Conservation (phyloP, 352 stramenopile genomes). For the Phytopythium chamaehyphon region DNA sequence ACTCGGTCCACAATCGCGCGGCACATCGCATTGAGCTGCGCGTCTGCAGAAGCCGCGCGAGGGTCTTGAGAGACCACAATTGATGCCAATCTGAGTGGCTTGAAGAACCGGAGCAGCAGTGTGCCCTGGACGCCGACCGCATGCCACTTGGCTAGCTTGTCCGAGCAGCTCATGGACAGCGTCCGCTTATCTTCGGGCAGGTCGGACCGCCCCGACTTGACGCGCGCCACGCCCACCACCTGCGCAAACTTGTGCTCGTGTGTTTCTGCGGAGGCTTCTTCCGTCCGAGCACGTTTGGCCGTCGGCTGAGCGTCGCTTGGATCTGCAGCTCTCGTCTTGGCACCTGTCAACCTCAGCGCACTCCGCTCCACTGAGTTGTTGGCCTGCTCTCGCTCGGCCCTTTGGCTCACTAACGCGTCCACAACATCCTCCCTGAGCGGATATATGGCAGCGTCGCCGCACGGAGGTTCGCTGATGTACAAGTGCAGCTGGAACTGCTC, state of each 20-base stretch:
- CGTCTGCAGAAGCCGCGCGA: conserved; percentile 20
- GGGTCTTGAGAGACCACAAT: conserved; percentile 47
- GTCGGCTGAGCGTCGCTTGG: conserved; percentile 7
- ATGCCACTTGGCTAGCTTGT: conserved; percentile 91
- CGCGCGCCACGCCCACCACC: conserved; percentile 65
- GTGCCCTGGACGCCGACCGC: conserved; percentile 78
- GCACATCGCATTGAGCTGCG: conserved; percentile 41
- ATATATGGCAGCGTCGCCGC: conserved; percentile 94
- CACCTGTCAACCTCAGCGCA: conserved; percentile 58
- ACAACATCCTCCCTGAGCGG: conserved; percentile 68
- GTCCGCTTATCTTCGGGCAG: conserved; percentile 81
- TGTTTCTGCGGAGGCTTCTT: neutral
- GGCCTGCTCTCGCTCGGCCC: conserved; percentile 15
- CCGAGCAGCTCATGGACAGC: conserved; percentile 91
- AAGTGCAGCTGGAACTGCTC: conserved; percentile 77
- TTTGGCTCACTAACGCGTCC: conserved; percentile 46
- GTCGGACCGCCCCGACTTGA: conserved; percentile 92
- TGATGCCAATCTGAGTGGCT: conserved; percentile 43
- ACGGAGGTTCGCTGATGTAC: conserved; percentile 91
- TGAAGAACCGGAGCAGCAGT: conserved; percentile 62
- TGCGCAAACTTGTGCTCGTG: conserved; percentile 27
- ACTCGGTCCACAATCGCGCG: conserved; percentile 39
- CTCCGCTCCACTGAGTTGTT: neutral
- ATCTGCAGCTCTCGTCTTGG: conserved; percentile 18
- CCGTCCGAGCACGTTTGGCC: neutral